Evolutionary conservation across 2,329 filamentous ascomycete genomes (phyloP).

Genomic region (Ophiostoma himal-ulmi): DNA sequence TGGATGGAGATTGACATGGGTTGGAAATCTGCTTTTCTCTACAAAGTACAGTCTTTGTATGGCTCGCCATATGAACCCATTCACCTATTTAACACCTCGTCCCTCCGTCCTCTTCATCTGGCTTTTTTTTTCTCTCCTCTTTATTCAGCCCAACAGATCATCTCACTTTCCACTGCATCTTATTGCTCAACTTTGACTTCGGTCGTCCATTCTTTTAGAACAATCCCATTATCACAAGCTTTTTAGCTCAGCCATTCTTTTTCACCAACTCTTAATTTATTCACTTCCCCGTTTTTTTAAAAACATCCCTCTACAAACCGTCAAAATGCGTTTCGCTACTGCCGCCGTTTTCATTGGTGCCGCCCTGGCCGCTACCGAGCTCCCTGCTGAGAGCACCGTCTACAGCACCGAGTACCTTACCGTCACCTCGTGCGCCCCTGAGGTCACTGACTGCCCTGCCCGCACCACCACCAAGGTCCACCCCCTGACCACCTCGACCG

Average conservation of each 20-base stretch:
- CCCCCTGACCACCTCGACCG: conserved; percentile 38
- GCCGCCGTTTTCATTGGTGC: conserved; percentile 43
- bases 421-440: conserved; percentile 54
- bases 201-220: conserved; percentile 39
- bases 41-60: neutral
- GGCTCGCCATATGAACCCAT: conserved; percentile 3
- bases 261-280: conserved; percentile 22
- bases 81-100: conserved; percentile 34
- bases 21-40: neutral
- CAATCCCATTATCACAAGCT: conserved; percentile 27
- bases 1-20: conserved; percentile 3
- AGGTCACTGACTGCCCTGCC: conserved; percentile 48
- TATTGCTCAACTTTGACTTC: conserved; percentile 35
- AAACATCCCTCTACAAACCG: conserved; percentile 25
- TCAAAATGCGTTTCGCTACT: conserved; percentile 60
- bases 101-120: conserved; percentile 23
- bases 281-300: conserved; percentile 16
- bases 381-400: conserved; percentile 39
- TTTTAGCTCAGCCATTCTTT: conserved; percentile 27
- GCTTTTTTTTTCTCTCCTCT: conserved; percentile 31
- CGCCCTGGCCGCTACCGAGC: conserved; percentile 34
- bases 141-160: conserved; percentile 33
- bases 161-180: conserved; percentile 31
- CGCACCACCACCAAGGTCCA: conserved; percentile 30
- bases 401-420: conserved; percentile 55